Base-by-base conservation (phyloP, 140 eudicot species). In the Anethum foeniculum region DNA sequence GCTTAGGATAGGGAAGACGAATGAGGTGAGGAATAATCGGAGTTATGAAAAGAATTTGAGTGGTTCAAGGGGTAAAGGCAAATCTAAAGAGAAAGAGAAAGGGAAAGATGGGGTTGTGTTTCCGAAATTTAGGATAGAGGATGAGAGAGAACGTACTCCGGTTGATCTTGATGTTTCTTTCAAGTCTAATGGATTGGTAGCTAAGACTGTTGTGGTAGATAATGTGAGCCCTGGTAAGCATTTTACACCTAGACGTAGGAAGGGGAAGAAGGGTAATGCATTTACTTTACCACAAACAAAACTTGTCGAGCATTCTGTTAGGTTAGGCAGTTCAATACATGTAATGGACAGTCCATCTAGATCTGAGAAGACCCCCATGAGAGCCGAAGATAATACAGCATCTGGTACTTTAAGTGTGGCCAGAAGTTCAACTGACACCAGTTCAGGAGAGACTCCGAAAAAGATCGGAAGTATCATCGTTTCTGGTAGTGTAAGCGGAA, bases 161-260 rank as follows among this genome's bases (percentile, higher is more conserved):
- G 87, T 93, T 75, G 96, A 93, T 83, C 97, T 93, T 77, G 95
- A 90, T 60, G 90, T 93, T 48, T 86, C 93, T 27, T 93, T 93
- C 79, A 91, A 90, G 71, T 92, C 97, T 34, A 93, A 91, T 84
- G 86, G 88, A 51, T 80, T 94, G 43, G 88, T 93, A 27, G 98
- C 97, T 52, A 91, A 93, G 88, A 87, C 96, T 82, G 85, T 90
- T 81, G 77, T 80, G 81, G 75, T 90, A 5, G 77, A 41, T 8
- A 90, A 93, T 39, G 80, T 88, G 4, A 84, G 88, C 82, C 88
- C 91, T 6, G 79, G 38, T 78, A 73, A 39, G 41, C 82, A 51
- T 48, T 7, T 44, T 72, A 41, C 86, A 11, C 85, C 76, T 81
- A 87, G 86, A 74, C 82, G 80, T 85, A 81, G 80, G 52, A 86